These are phyloP conservation scores for Saksenaea vasiformis DNA, from an alignment of 371 early-diverging fungal species.

Conservation along the genomic window DNA sequence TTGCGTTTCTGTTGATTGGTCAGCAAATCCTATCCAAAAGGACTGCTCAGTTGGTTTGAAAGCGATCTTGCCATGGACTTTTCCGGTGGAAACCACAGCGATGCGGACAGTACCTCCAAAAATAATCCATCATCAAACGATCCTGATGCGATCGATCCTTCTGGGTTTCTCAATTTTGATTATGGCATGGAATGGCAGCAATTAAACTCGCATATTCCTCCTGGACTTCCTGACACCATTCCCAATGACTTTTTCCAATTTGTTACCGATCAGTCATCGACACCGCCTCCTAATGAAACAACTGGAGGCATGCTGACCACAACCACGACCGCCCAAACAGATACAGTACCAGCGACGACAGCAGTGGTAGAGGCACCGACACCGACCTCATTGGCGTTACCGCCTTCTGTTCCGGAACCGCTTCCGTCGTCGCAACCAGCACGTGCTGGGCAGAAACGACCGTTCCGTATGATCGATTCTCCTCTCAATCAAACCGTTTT, in stretches of 20 bases:
- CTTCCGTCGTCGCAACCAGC: not conserved
- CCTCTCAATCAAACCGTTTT: conserved; percentile 37
- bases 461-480: conserved; percentile 2
- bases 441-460: conserved; percentile 3
- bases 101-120: not conserved
- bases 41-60: no score
- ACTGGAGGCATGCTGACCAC: not conserved
- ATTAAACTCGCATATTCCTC: not conserved
- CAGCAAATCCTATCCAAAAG: no score
- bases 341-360: not conserved
- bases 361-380: not conserved
- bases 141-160: not conserved
- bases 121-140: not conserved
- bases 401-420: not conserved
- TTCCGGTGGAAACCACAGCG: not conserved
- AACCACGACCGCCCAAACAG: not conserved
- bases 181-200: conserved; percentile 10
- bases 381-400: not conserved
- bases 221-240: conserved; percentile 6
- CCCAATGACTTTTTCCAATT: conserved; percentile 28
- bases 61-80: not conserved
- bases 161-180: conserved; percentile 20
- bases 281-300: not conserved
- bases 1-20: no score
- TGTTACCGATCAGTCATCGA: conserved; percentile 7